Evolutionary conservation across 768 basidiomycete species (phyloP).

Genomic region (Pilatotrama ljubarskyi): DNA sequence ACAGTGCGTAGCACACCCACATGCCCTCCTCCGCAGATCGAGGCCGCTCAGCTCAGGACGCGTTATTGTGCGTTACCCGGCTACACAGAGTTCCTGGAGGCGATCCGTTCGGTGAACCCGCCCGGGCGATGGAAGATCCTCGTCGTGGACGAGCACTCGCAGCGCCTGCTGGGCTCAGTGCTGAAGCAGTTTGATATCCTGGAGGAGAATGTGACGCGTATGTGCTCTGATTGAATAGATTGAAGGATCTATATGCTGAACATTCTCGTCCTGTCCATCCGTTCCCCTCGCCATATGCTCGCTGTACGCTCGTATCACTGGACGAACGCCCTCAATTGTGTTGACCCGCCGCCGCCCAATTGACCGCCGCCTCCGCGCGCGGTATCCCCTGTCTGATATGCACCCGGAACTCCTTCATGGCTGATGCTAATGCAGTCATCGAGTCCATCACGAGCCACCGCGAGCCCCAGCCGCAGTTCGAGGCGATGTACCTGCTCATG

Average conservation of each 20-base stretch:
- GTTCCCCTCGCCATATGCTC: no score
- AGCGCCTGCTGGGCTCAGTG: constrained; percentile 79
- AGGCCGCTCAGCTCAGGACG: constrained; percentile 12
- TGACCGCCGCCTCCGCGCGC: no score
- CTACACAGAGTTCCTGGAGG: constrained; percentile 76
- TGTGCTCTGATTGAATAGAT: constrained; percentile 30
- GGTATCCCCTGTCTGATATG: neutral
- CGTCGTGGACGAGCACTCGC: constrained; percentile 92
- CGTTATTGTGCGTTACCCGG: neutral
- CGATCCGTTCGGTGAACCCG: constrained; percentile 84
- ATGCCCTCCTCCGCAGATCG: neutral
- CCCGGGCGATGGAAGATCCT: constrained; percentile 95
- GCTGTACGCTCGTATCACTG: no score
- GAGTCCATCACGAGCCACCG: constrained; percentile 85
- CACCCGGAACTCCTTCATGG: neutral
- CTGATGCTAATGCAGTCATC: constrained; percentile 59
- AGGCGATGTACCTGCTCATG: constrained; percentile 93
- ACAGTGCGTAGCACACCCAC: constrained; percentile 39
- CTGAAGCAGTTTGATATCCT: constrained; percentile 93
- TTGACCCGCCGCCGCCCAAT: no score
- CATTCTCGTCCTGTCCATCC: neutral
- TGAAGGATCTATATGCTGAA: neutral
- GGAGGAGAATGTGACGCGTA: constrained; percentile 95
- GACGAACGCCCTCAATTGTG: no score
- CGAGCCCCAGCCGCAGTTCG: constrained; percentile 80